Percentiles rank a stretch among this genome's conserved stretches.
These are phyloP conservation scores for Wickerhamiella siamensis DNA, from an alignment of 805 yeast species.

Conservation along the genomic window DNA sequence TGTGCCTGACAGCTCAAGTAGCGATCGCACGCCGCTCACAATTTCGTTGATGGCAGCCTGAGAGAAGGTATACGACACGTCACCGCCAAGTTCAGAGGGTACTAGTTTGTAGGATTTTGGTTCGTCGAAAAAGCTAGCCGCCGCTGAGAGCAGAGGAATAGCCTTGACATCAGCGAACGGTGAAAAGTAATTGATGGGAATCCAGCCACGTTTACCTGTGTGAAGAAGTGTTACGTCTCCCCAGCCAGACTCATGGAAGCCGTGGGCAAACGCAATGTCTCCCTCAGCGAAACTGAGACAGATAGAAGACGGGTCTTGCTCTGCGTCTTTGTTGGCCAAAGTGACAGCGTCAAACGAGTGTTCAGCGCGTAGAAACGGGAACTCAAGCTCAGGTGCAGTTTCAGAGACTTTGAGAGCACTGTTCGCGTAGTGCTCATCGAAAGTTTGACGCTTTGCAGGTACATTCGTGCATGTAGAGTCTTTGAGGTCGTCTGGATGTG, in stretches of 20 bases:
- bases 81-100: not conserved
- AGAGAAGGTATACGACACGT: slow-evolving; percentile 19
- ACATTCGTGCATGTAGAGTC: not conserved
- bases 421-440: not conserved
- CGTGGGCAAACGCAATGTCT: slow-evolving; percentile 27
- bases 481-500: not conserved
- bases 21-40: slow-evolving; percentile 26
- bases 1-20: slow-evolving; percentile 24
- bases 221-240: slow-evolving; percentile 28
- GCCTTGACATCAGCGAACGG: slow-evolving; percentile 25
- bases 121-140: slow-evolving; percentile 23
- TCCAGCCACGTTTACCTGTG: slow-evolving; percentile 29
- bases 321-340: slow-evolving; percentile 14
- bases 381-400: slow-evolving; percentile 11
- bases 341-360: slow-evolving; percentile 23
- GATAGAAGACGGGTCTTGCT: slow-evolving; percentile 21
- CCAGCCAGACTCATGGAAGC: slow-evolving; percentile 31
- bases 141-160: slow-evolving; percentile 26
- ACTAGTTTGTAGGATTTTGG: slow-evolving; percentile 21
- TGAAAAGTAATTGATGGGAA: slow-evolving; percentile 29
- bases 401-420: not conserved
- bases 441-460: not conserved
- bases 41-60: slow-evolving; percentile 27
- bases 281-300: slow-evolving; percentile 26
- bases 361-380: slow-evolving; percentile 25